Percentiles rank a stretch among this genome's conserved stretches.
Conservation (phyloP, 805 yeast genomes). For the Clavispora carvajalis region DNA sequence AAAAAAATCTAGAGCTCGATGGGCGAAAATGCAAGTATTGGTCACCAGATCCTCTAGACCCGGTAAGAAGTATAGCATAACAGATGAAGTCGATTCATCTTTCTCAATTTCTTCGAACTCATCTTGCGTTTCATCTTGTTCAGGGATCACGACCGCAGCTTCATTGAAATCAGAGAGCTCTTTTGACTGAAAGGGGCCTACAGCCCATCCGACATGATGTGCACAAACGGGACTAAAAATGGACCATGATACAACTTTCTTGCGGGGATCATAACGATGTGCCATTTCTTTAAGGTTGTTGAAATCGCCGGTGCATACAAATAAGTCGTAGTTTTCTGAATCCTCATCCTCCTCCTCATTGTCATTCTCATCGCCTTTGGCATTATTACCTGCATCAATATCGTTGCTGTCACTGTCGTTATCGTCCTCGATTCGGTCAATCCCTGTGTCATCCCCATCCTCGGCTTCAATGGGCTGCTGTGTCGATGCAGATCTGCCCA, state of each 20-base stretch:
- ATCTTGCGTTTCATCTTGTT: constrained; percentile 28
- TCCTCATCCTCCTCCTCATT: constrained; percentile 42
- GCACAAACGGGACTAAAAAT: constrained; percentile 83
- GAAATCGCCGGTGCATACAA: constrained; percentile 68
- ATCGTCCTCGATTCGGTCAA: constrained; percentile 9
- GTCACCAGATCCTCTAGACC: constrained; percentile 50
- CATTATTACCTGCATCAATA: background rate
- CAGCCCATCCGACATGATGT: constrained; percentile 92
- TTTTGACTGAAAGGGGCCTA: constrained; percentile 76
- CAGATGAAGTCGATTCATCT: constrained; percentile 27
- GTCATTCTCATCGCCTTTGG: constrained; percentile 23
- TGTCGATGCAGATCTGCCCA: constrained; percentile 8
- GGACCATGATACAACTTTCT: constrained; percentile 69
- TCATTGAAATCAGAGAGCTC: constrained; percentile 43
- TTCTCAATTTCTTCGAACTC: constrained; percentile 24
- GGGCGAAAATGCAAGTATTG: constrained; percentile 73
- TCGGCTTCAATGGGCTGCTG: background rate
- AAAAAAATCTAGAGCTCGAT: constrained; percentile 75
- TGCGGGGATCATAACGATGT: constrained; percentile 68
- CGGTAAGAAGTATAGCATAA: constrained; percentile 60
- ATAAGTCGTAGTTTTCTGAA: constrained; percentile 45
- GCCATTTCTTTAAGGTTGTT: constrained; percentile 63
- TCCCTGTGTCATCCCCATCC: background rate
- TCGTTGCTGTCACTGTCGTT: background rate
- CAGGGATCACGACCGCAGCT: constrained; percentile 23